These are phyloP conservation scores for Trichophaea hybrida DNA, from an alignment of 2,329 filamentous ascomycete species.

Conservation along the genomic window DNA sequence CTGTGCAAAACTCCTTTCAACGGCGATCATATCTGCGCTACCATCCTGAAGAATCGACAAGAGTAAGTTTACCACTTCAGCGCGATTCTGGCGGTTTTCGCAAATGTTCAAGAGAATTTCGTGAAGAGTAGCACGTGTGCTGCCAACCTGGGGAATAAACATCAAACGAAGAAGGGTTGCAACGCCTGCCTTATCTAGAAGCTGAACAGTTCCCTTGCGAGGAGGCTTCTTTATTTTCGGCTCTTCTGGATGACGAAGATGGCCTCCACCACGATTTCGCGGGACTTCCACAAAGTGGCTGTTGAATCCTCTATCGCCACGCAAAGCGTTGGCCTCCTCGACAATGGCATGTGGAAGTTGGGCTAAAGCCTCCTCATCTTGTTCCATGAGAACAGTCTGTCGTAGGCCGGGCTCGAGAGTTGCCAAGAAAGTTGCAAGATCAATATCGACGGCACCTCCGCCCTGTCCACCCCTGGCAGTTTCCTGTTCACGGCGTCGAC, in stretches of 20 bases:
- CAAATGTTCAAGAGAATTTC: constrained; percentile 82
- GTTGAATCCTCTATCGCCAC: constrained; percentile 41
- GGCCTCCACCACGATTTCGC: constrained; percentile 17
- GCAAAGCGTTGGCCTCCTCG: constrained; percentile 65
- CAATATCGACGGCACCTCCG: constrained; percentile 65
- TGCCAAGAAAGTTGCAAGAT: constrained; percentile 79
- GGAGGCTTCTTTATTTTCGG: constrained; percentile 48
- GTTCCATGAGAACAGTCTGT: constrained; percentile 76
- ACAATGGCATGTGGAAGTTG: constrained; percentile 74
- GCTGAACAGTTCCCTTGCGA: constrained; percentile 75
- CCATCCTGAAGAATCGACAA: constrained; percentile 92
- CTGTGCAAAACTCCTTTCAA: constrained; percentile 89
- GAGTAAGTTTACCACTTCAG: constrained; percentile 83
- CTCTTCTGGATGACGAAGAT: constrained; percentile 32
- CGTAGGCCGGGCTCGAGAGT: constrained; percentile 69
- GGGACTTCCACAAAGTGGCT: constrained; percentile 36
- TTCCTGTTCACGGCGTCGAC: constrained; percentile 67
- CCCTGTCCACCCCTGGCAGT: constrained; percentile 43
- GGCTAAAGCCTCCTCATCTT: constrained; percentile 74
- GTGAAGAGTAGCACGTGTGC: constrained; percentile 69
- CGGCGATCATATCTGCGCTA: constrained; percentile 78
- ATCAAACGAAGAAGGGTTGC: constrained; percentile 94
- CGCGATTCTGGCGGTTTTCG: constrained; percentile 88
- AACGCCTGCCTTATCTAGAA: constrained; percentile 90
- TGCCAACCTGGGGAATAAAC: constrained; percentile 89